These are phyloP conservation scores for Leishmania aethiopica DNA, from an alignment of 208 protist genomes.

Conservation along the genomic window DNA sequence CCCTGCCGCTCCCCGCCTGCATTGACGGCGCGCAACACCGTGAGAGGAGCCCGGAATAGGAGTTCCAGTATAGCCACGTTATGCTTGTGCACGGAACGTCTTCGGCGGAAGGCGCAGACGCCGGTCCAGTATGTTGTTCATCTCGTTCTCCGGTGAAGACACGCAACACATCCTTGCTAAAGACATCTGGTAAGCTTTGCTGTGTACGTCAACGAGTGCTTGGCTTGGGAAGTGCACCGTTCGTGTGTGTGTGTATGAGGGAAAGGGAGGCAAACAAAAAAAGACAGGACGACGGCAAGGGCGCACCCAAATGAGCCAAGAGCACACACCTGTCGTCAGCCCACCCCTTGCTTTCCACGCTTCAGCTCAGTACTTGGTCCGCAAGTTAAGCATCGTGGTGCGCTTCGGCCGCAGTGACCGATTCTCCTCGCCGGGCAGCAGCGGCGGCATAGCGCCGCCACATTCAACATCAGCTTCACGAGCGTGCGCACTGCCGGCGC, in stretches of 20 bases:
- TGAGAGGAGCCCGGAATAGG: background rate
- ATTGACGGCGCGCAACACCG: background rate
- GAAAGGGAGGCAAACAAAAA: background rate
- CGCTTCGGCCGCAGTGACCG: slow-evolving; percentile 72
- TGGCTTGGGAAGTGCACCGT: background rate
- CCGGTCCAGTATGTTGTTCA: background rate
- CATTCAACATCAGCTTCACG: background rate
- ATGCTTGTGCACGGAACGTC: background rate
- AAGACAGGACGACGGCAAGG: background rate
- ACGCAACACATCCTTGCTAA: background rate
- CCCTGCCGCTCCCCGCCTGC: background rate
- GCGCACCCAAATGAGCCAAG: background rate
- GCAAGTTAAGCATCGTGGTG: slow-evolving; percentile 74
- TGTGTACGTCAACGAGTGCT: background rate
- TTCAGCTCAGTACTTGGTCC: slow-evolving; percentile 76
- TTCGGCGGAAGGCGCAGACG: background rate
- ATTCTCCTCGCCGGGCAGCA: slow-evolving; percentile 69
- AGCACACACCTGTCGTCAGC: background rate
- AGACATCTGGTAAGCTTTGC: background rate
- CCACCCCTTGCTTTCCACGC: background rate
- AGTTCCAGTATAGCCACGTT: background rate
- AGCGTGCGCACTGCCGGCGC: background rate
- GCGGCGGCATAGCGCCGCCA: background rate
- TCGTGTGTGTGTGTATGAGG: background rate
- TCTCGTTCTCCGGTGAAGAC: background rate